Evolutionary conservation across 129 eudicot species (phyloP).

Genomic region (Flaveria bidentis): DNA sequence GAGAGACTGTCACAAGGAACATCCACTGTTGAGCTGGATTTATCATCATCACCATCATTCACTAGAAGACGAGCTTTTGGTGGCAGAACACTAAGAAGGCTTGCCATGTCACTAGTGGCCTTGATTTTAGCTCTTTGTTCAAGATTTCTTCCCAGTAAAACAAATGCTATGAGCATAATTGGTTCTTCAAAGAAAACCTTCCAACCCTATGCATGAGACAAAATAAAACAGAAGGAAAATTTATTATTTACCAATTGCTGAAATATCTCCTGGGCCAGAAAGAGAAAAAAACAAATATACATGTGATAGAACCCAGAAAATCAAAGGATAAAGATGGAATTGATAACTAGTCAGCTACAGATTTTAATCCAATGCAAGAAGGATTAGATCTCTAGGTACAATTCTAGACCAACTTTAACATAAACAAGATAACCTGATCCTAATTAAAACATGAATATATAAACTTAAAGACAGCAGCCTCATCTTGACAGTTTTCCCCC

Average conservation of each 20-base stretch:
- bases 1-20: slow-evolving; percentile 87
- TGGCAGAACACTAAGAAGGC: slow-evolving; percentile 85
- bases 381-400: too few relatives aligned
- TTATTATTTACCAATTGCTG: neutral
- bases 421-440: too few relatives aligned
- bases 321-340: too few relatives aligned
- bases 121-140: slow-evolving; percentile 97
- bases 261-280: neutral
- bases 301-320: neutral
- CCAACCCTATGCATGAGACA: slow-evolving; percentile 72
- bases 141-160: slow-evolving; percentile 90
- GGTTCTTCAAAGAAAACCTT: slow-evolving; percentile 98
- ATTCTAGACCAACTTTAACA: too few relatives aligned
- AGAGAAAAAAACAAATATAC: neutral
- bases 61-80: slow-evolving; percentile 94
- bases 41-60: slow-evolving; percentile 46
- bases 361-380: too few relatives aligned
- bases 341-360: too few relatives aligned
- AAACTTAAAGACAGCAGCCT: too few relatives aligned
- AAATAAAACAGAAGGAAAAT: neutral
- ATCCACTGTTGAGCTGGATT: slow-evolving; percentile 70
- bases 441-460: too few relatives aligned
- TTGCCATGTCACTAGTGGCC: slow-evolving; percentile 98
- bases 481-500: too few relatives aligned
- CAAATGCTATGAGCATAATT: slow-evolving; percentile 96